Percentiles rank a stretch among this genome's conserved stretches.
Evolutionary conservation across 1,284 basidiomycete genomes (phyloP).

Genomic region (Pyrrhoderma lamaoense): DNA sequence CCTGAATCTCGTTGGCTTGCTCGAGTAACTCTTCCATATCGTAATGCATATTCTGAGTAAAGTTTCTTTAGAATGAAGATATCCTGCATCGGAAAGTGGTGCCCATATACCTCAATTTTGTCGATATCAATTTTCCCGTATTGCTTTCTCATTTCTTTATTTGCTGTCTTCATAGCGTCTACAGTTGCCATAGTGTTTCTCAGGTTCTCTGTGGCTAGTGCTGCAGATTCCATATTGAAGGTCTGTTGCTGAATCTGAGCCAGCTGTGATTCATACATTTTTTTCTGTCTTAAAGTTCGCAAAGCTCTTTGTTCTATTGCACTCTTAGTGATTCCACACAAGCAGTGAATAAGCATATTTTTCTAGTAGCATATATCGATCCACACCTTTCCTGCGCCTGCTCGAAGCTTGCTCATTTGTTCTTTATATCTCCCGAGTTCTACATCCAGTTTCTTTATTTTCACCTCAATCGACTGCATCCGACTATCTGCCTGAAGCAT

Average conservation of each 20-base stretch:
- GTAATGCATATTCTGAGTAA: slow-evolving; percentile 76
- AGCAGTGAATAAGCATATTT: neutral
- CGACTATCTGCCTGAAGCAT: slow-evolving; percentile 77
- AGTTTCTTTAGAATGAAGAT: slow-evolving; percentile 2
- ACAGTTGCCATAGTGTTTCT: slow-evolving; percentile 99
- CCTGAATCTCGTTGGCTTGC: slow-evolving; percentile 97
- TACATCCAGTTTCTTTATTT: slow-evolving; percentile 93
- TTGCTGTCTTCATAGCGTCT: slow-evolving; percentile 95
- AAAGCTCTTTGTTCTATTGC: slow-evolving; percentile 96
- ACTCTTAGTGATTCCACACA: slow-evolving; percentile 45
- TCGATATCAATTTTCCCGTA: slow-evolving; percentile 98
- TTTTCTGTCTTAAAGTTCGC: slow-evolving; percentile 90
- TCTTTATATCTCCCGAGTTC: slow-evolving; percentile 92
- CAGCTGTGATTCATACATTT: slow-evolving; percentile 92
- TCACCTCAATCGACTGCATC: slow-evolving; percentile 90
- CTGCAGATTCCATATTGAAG: slow-evolving; percentile 98
- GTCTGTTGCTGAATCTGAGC: slow-evolving; percentile 90
- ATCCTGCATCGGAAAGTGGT: neutral
- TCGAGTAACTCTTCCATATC: slow-evolving; percentile 99
- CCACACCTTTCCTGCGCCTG: neutral
- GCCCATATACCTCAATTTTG: slow-evolving; percentile 83
- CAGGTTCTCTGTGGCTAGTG: slow-evolving; percentile 93
- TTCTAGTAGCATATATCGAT: neutral
- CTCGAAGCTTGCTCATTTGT: slow-evolving; percentile 88
- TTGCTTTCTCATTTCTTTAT: slow-evolving; percentile 95